phyloP scores from a whole-genome alignment of 176 grass and related monocot species.

The Eragrostis curvula region DNA sequence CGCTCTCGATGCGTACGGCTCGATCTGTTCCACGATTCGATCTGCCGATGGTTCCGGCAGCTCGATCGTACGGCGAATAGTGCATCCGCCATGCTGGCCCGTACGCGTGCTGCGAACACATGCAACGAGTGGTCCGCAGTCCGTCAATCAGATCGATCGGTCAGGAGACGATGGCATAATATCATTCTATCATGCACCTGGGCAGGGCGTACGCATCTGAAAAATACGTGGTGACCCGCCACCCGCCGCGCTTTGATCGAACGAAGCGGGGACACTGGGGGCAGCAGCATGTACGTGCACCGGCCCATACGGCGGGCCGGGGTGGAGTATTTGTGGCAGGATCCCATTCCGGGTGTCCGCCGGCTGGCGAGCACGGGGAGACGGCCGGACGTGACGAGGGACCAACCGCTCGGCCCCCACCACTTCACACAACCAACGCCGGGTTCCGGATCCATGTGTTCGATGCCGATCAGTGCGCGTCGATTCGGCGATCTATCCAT shows the following conservation, averaged over 20 bases:
- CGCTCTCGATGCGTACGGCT: not conserved
- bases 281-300: not conserved
- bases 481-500: not conserved
- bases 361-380: constrained; percentile 35
- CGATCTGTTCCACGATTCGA: not conserved
- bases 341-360: constrained; percentile 33
- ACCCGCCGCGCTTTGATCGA: not conserved
- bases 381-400: constrained; percentile 37
- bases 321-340: constrained; percentile 19
- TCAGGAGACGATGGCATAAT: not conserved
- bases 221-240: not conserved
- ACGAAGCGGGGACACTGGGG: not conserved
- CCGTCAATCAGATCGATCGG: not conserved
- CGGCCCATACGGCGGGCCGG: not conserved
- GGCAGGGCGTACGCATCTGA: constrained; percentile 6
- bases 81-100: not conserved
- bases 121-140: not conserved
- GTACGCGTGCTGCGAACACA: too few species aligned
- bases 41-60: not conserved
- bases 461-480: not conserved
- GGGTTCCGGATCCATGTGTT: not conserved
- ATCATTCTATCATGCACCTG: constrained; percentile 38
- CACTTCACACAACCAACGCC: too few species aligned
- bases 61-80: constrained; percentile 19
- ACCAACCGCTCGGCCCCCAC: constrained; percentile 21